Base-by-base conservation (phyloP, 192 early-diverging fungal species). In the Coemansia sp. region DNA sequence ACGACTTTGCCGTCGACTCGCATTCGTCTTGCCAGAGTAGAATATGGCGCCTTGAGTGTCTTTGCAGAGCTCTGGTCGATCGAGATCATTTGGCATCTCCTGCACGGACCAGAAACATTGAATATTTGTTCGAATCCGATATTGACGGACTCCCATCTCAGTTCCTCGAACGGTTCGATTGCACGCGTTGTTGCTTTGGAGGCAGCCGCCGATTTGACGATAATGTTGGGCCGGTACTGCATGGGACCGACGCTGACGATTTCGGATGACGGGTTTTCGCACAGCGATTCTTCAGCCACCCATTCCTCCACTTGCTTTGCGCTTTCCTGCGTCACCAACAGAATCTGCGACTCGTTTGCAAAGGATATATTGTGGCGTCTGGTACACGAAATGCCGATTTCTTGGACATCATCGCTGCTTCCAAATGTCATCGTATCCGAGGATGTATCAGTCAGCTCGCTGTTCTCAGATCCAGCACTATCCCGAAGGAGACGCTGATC, bases 81-180 rank as follows among this genome's bases (percentile, higher is more conserved):
- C 40, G 86, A 87, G n/a, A 92, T 83, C 87, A 93, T 89, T 58
- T 88, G 84, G 78, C 91, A 92, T 15, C 91, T 84, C 9, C 70
- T 70, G 66, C 91, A 92, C 2, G 85, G 89, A 4, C 87, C 88
- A 20, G 82, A 30, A 4, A 87, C 77, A 56, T 68, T 61, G 0
- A 83, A 61, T 26, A 7, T 31, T 0, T 6, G 20, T 15, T 18
- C 18, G n/a, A 21, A 26, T 18, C 43, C 66, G 40, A 74, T 55
- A 2, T n/a, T 26, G 0, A 82, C 45, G 4, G 42, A 10, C 2
- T 42, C 68, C 89, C 88, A 90, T 6, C 67, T 48, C 64, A 93
- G 88, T 65, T 94, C 93, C 21, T 83, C 85, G 60, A 88, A 94
- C 15, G 87, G 82, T 71, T n/a, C 25, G 20, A 61, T 70, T 13